phyloP scores from a whole-genome alignment of 306 rosid species.

The Vachellia collinsii region DNA sequence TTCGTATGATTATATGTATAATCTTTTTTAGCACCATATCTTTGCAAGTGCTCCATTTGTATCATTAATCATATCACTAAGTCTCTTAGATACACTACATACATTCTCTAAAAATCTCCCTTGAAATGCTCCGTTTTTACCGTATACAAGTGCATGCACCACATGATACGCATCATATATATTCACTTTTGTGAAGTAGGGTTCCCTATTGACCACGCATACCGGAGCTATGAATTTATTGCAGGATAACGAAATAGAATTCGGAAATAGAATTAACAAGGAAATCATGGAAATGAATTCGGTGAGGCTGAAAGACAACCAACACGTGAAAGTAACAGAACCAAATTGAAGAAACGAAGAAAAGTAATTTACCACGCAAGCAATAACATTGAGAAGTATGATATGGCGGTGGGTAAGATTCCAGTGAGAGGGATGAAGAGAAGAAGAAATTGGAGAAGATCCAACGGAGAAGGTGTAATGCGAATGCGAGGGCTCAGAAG shows the following conservation, averaged over 20 bases:
- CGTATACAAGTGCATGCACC: not conserved
- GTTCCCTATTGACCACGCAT: not conserved
- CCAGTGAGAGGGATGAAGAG: constrained; percentile 51
- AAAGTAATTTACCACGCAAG: constrained; percentile 61
- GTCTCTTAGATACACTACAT: not conserved
- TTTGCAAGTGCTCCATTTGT: not conserved
- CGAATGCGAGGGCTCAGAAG: constrained; percentile 27
- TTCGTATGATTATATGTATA: not conserved
- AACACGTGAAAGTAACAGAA: not conserved
- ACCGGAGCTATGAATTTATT: not conserved
- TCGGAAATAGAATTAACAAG: not conserved
- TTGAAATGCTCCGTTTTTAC: not conserved
- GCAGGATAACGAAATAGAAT: not conserved
- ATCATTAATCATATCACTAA: not conserved
- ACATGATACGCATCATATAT: not conserved
- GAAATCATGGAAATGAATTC: not conserved
- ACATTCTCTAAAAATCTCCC: not conserved
- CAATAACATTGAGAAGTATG: constrained; percentile 63
- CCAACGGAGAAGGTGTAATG: constrained; percentile 59
- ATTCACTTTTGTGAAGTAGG: not conserved
- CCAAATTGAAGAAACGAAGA: not conserved
- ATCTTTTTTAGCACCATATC: not conserved
- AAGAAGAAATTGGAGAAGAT: constrained; percentile 41
- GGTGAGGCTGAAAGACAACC: not conserved
- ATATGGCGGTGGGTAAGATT: constrained; percentile 69